Evolutionary conservation across 257 asterid species (phyloP), one percentile per base, ranked within the genome.

Genomic region (Solanum bulbocastanum): DNA sequence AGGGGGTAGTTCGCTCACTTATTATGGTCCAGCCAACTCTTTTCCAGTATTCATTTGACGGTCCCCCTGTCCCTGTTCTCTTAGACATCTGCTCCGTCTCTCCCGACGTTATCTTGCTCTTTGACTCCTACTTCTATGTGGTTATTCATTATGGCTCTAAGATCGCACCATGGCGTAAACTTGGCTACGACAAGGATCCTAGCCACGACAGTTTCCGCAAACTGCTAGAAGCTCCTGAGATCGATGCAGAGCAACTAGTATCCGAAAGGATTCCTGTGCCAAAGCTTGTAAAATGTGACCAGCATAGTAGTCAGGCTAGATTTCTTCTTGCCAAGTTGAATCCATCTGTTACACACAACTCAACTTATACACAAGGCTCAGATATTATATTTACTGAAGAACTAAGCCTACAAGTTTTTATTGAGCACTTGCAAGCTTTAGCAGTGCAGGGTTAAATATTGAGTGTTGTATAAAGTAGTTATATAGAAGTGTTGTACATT

Each of bases 21-120:
- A 91, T 96, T 86, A 97, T 97, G 99, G 93, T 97, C 90, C 99
- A 96, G 88, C 99, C 99, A 10, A 95, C 99, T 2, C 99, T 97
- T 36, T 93, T 95, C 88, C 98, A 92, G 83, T 97, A 97, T 68
- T 97, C 98, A 18, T 96, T 97, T 23, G 98, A 97, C 14, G 99
- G 99, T 32, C 99, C 99, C 16, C 98, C 99, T 4, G 39, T 92
- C 40, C 99, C 99, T 0, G 99, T 97, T 27, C 92, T 96, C 37
- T 88, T 97, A 40, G 99, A 97, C 32, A 89, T 97, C 73, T 90
- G 98, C 91, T 97, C 99, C 23, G 89, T 97, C 83, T 91, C 95
- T 32, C 92, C 98, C 0, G 98, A 97, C 27, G 98, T 96, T 89
- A 97, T 97, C 62, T 86, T 97, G 88, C 98, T 97, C 23, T 96